phyloP scores from a whole-genome alignment of 805 yeast species.

The Debaryomyces hansenii region DNA sequence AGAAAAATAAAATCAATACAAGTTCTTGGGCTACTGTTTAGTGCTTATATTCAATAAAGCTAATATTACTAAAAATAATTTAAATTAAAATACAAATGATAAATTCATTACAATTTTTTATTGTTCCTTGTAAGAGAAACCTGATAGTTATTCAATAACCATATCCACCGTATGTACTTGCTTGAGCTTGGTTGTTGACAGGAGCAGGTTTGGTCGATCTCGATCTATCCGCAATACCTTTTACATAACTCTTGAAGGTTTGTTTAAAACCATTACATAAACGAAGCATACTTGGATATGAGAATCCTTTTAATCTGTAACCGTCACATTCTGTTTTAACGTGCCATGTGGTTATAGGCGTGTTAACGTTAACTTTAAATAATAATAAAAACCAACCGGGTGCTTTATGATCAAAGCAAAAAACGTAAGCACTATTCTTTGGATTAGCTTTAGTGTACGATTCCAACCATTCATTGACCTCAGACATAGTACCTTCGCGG shows the following conservation, averaged over 20 bases:
- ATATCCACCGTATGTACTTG: constrained; percentile 20
- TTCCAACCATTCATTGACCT: constrained; percentile 83
- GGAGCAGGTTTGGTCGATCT: constrained; percentile 16
- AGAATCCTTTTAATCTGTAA: constrained; percentile 71
- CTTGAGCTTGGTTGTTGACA: constrained; percentile 12
- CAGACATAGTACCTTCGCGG: constrained; percentile 73
- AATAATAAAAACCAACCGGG: constrained; percentile 93
- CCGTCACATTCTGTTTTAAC: constrained; percentile 91
- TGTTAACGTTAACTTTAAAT: constrained; percentile 75
- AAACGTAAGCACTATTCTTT: constrained; percentile 84
- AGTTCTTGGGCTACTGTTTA: background rate
- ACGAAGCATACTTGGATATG: constrained; percentile 85
- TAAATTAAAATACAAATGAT: constrained; percentile 3
- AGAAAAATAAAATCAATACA: background rate
- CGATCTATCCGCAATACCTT: constrained; percentile 15
- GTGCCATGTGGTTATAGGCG: constrained; percentile 79
- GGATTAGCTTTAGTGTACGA: constrained; percentile 91
- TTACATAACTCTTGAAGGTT: constrained; percentile 38
- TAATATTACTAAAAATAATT: background rate
- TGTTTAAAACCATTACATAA: constrained; percentile 95
- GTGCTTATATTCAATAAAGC: background rate
- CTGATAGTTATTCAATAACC: constrained; percentile 15
- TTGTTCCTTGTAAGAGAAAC: background rate
- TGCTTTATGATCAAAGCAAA: constrained; percentile 82
- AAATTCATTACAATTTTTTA: background rate